Conservation (phyloP, 177 flowering plant genomes). For the Vitis hybrid region DNA sequence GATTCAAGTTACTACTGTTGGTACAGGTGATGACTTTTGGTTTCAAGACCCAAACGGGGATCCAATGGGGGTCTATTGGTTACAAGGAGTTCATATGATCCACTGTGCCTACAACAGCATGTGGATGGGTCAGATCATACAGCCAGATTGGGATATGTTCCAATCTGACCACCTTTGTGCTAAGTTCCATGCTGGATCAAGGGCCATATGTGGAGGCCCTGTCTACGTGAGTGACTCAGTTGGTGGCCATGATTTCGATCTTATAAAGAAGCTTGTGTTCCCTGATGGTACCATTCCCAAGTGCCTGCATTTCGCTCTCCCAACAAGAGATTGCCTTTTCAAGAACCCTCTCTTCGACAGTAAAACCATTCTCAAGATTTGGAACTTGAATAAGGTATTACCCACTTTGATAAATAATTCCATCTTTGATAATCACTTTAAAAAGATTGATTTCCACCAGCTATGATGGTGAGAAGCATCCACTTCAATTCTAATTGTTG, state of each 20-base stretch:
- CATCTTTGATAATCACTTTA: too few relatives aligned
- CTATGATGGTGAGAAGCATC: neutral
- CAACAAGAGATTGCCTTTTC: slow-evolving; percentile 81
- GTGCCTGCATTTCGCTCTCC: slow-evolving; percentile 75
- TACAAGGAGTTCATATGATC: slow-evolving; percentile 92
- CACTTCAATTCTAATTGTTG: neutral
- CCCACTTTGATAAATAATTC: too few relatives aligned
- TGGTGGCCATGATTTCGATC: slow-evolving; percentile 74
- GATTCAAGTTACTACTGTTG: neutral
- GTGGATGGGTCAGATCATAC: slow-evolving; percentile 93
- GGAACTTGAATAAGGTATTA: slow-evolving; percentile 84
- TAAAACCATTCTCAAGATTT: slow-evolving; percentile 67
- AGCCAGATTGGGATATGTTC: slow-evolving; percentile 97
- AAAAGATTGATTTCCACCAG: neutral
- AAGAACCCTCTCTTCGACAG: slow-evolving; percentile 76
- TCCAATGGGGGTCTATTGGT: slow-evolving; percentile 87
- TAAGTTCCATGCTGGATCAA: slow-evolving; percentile 77
- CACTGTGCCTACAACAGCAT: slow-evolving; percentile 91
- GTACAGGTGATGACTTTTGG: slow-evolving; percentile 93
- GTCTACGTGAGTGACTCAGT: slow-evolving; percentile 79
- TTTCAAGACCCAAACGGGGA: slow-evolving; percentile 92
- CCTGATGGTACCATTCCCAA: slow-evolving; percentile 85
- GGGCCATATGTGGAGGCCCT: slow-evolving; percentile 91
- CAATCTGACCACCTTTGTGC: slow-evolving; percentile 83
- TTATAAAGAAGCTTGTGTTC: slow-evolving; percentile 66